Evolutionary conservation across 2,329 filamentous ascomycete species (phyloP).

Genomic region (Aspergillus candidus): DNA sequence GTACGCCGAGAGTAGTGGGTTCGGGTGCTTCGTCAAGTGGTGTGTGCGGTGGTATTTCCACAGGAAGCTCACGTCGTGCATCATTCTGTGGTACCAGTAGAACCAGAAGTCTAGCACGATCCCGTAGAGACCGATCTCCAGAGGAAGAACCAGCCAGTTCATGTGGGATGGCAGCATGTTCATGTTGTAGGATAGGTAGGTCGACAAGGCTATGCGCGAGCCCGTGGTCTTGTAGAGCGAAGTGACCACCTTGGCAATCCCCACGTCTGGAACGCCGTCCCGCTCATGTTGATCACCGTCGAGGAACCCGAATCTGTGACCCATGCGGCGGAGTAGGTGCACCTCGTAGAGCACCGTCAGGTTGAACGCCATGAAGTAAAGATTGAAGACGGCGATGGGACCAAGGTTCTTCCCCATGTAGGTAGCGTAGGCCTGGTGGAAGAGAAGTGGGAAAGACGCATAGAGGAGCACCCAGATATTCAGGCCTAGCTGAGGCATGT

Average conservation of each 20-base stretch:
- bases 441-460: constrained; percentile 1
- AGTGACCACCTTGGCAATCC: constrained; percentile 2
- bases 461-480: constrained; percentile 4
- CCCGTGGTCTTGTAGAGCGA: constrained; percentile 4
- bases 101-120: constrained; percentile 15
- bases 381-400: constrained; percentile 6
- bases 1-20: constrained; percentile 6
- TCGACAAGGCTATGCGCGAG: constrained; percentile 1
- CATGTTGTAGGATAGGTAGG: constrained; percentile 3
- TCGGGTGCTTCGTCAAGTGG: constrained; percentile 11
- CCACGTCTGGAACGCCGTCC: constrained; percentile 9
- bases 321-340: constrained; percentile 6
- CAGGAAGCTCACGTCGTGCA: constrained; percentile 7
- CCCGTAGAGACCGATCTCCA: constrained; percentile 6
- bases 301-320: constrained; percentile 6
- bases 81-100: constrained; percentile 10
- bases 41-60: constrained; percentile 12
- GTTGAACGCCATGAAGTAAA: constrained; percentile 8
- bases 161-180: not conserved
- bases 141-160: constrained; percentile 2
- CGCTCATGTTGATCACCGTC: constrained; percentile 10
- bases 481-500: constrained; percentile 6
- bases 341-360: constrained; percentile 3
- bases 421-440: constrained; percentile 6
- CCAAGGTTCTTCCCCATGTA: constrained; percentile 2